Evolutionary conservation across 2,329 filamentous ascomycete genomes (phyloP), one percentile per base, ranked within the genome.

Genomic region (Coleophoma eucalyptorum): DNA sequence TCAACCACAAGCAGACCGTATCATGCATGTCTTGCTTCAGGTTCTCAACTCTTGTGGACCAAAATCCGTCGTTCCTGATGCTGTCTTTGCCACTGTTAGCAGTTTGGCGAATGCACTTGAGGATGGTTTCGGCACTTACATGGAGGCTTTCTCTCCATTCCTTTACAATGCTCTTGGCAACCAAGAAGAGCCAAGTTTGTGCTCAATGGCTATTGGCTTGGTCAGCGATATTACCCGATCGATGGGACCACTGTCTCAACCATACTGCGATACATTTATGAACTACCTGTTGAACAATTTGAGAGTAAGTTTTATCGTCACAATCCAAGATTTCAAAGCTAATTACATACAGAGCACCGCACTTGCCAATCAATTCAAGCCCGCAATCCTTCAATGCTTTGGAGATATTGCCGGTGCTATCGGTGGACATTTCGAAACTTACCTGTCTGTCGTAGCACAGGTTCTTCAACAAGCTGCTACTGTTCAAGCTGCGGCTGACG

Each of bases 221-320:
- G 93, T 97, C 60, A 96, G 93, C 69, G 94, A 99, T 67, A 94
- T 99, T 62, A 93, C 91, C 48, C 87, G 94, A 62, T 94, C 93
- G 15, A 79, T 97, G 67, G 90, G 91, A 67, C 86, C 91, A 67
- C 89, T 88, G 69, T 89, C 93, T 65, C 90, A 96, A 72, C 94
- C 93, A 51, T 97, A 87, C 77, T 99, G 94, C 72, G 94, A 99
- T 65, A 83, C 86, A 58, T 97, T 97, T 70, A 99, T 99, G 94
- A 99, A 99, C 78, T 89, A 94, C 67, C 78, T 99, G 52, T 81
- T 99, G 56, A 92, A 90, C 76, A 95, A 96, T 72, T 76, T 99
- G 40, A 84, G 89, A 69, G 87, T 90, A 70, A 66, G 80, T 78
- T n/a, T 37, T 18, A 35, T 32, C 32, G 46, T 42, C 10, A 48